Conservation (phyloP, 768 basidiomycete species). For the Cystobasidiopsis lactophilus region DNA sequence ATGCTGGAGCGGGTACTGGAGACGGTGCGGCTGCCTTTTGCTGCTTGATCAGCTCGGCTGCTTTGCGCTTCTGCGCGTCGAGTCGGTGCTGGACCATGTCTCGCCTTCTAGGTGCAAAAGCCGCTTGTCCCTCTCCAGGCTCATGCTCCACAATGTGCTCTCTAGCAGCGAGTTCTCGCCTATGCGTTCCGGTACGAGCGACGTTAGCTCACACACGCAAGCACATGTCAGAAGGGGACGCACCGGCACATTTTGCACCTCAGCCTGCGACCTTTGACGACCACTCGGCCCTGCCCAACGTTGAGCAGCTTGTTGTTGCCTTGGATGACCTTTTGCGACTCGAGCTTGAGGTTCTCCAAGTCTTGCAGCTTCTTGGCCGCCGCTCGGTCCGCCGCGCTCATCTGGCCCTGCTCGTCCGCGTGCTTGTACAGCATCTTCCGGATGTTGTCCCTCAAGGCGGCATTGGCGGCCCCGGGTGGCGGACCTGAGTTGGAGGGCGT, state of each 20-base stretch:
- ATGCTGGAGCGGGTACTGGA: no score
- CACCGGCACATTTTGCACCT: constrained; percentile 15
- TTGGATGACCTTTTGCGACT: background rate
- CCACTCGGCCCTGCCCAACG: constrained; percentile 12
- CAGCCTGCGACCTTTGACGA: constrained; percentile 10
- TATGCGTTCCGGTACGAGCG: background rate
- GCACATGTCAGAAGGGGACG: background rate
- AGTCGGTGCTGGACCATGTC: constrained; percentile 17
- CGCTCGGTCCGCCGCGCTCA: constrained; percentile 2
- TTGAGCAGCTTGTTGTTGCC: constrained; percentile 11
- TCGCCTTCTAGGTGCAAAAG: constrained; percentile 17
- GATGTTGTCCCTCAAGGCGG: background rate
- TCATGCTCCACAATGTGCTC: constrained; percentile 21
- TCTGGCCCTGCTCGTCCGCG: background rate
- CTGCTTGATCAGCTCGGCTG: background rate
- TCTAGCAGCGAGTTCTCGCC: constrained; percentile 19
- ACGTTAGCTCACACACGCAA: background rate
- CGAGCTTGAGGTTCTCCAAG: background rate
- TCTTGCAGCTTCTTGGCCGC: constrained; percentile 9
- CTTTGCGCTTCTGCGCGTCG: constrained; percentile 8
- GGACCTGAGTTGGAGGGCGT: background rate
- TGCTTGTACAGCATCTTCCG: background rate
- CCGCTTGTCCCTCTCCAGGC: constrained; percentile 18
- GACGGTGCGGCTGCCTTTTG: no score
- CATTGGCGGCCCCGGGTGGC: background rate